Percentiles rank a stretch among this genome's conserved stretches.
phyloP scores from a whole-genome alignment of 148 eudicot genomes.

The Rhododendron henanense region DNA sequence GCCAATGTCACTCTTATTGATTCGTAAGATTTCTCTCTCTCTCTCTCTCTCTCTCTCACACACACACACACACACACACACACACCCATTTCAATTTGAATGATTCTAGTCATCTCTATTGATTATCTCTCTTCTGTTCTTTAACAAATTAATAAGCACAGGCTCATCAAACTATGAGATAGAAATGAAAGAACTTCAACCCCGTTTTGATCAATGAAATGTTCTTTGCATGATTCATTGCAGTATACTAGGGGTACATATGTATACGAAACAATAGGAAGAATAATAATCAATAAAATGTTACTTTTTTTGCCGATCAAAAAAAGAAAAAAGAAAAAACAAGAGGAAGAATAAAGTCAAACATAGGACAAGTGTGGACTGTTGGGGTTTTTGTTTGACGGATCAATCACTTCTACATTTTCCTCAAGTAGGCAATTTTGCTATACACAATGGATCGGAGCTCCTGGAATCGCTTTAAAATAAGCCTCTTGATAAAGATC shows the following conservation, averaged over 20 bases:
- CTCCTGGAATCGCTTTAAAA: too few relatives aligned
- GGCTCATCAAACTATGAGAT: not conserved
- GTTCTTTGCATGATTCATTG: not conserved
- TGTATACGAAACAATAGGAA: not conserved
- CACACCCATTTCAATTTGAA: not conserved
- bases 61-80: not conserved
- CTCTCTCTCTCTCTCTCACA: constrained; percentile 1
- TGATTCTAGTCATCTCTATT: not conserved
- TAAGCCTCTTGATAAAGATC: not conserved
- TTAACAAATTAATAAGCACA: not conserved
- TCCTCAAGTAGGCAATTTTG: not conserved
- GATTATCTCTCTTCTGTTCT: not conserved
- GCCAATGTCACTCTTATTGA: constrained; percentile 52
- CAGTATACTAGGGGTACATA: not conserved
- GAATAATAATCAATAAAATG: not conserved
- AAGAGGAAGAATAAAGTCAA: not conserved
- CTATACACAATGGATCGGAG: too few relatives aligned
- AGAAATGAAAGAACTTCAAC: not conserved
- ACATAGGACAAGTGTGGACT: not conserved
- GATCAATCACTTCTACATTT: not conserved
- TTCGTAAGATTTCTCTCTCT: constrained; percentile 32
- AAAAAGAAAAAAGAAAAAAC: too few relatives aligned
- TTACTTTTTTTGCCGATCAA: too few relatives aligned
- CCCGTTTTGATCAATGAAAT: not conserved
- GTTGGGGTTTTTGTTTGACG: not conserved